Evolutionary conservation across 352 stramenopile genomes (phyloP).

Genomic region (Pythium biforme): DNA sequence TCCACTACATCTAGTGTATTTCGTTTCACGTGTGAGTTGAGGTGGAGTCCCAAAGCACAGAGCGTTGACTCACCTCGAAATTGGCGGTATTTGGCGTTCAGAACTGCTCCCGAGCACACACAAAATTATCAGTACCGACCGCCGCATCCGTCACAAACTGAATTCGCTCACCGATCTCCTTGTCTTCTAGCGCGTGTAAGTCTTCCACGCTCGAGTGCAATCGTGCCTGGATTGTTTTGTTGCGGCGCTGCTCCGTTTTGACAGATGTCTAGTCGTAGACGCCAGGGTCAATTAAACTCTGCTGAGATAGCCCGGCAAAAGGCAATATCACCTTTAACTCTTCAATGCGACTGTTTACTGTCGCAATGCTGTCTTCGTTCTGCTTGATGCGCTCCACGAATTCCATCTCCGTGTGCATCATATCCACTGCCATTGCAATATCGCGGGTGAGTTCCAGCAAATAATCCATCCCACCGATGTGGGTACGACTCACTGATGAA

Average conservation of each 20-base stretch:
- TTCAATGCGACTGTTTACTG: conserved; percentile 45
- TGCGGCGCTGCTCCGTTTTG: conserved; percentile 37
- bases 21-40: neutral
- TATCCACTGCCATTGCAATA: conserved; percentile 42
- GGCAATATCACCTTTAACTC: conserved; percentile 45
- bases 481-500: conserved; percentile 47
- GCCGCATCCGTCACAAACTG: neutral
- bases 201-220: conserved; percentile 32
- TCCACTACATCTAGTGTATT: neutral
- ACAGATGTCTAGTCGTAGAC: conserved; percentile 37
- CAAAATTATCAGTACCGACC: neutral
- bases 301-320: neutral
- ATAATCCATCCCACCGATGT: neutral
- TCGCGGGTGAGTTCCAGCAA: neutral
- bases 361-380: conserved; percentile 49
- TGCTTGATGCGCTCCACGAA: conserved; percentile 67
- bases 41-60: neutral
- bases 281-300: neutral
- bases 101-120: conserved; percentile 34
- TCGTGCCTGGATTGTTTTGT: conserved; percentile 33
- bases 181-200: conserved; percentile 43
- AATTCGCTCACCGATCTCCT: conserved; percentile 33
- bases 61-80: neutral
- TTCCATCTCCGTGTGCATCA: conserved; percentile 81
- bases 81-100: conserved; percentile 36